Conservation (phyloP, 2,329 filamentous ascomycete genomes). For the Tolypocladium cylindrosporum region DNA sequence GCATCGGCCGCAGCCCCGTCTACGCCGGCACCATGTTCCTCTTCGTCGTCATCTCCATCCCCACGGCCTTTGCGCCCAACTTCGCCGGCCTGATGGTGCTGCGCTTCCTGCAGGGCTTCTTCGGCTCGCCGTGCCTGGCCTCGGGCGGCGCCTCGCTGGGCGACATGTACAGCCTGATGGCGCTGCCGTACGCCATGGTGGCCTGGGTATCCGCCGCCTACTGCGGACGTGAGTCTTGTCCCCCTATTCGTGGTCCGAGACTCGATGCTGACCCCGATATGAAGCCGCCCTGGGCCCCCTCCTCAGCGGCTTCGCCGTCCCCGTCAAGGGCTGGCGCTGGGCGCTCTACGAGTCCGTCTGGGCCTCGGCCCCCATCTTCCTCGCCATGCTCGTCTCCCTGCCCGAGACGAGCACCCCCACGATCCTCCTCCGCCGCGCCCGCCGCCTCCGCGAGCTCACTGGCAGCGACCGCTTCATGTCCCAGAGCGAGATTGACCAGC, state of each 20-base stretch:
- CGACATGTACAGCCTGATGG: conserved; percentile 44
- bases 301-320: conserved; percentile 49
- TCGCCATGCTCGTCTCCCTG: conserved; percentile 52
- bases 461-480: conserved; percentile 46
- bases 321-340: conserved; percentile 52
- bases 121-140: conserved; percentile 55
- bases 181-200: conserved; percentile 48
- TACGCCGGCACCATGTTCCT: conserved; percentile 60
- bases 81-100: conserved; percentile 54
- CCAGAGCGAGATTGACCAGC: conserved; percentile 55
- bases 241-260: no score
- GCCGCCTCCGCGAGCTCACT: conserved; percentile 50
- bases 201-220: conserved; percentile 47
- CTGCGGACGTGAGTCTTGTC: conserved; percentile 27
- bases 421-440: conserved; percentile 51
- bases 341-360: conserved; percentile 54
- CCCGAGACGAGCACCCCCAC: conserved; percentile 53
- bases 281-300: conserved; percentile 48
- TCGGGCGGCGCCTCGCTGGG: conserved; percentile 42
- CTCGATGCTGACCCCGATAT: conserved; percentile 7
- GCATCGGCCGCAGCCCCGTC: conserved; percentile 56
- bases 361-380: conserved; percentile 46
- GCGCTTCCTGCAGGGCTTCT: conserved; percentile 56
- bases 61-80: conserved; percentile 52
- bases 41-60: conserved; percentile 58